Conservation (phyloP, 1,284 basidiomycete genomes). For the Irpex sp. region DNA sequence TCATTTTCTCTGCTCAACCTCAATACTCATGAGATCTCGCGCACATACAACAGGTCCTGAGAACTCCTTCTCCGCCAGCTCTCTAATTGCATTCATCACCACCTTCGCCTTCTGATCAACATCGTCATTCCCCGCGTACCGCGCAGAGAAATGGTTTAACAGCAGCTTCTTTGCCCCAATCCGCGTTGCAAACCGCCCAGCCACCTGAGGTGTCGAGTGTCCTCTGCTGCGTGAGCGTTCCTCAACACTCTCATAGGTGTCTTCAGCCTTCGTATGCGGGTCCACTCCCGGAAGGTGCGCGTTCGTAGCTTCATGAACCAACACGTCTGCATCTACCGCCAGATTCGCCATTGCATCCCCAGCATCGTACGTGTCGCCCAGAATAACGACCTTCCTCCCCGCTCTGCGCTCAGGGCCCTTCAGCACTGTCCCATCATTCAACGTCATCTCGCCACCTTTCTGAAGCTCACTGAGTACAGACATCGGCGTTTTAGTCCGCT, state of each 20-base stretch:
- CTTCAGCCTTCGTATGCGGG: constrained; percentile 48
- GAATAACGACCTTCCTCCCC: constrained; percentile 74
- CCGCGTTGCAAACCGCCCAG: constrained; percentile 74
- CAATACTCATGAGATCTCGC: constrained; percentile 67
- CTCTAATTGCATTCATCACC: constrained; percentile 60
- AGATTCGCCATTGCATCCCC: constrained; percentile 51
- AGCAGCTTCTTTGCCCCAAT: constrained; percentile 67
- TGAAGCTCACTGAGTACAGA: constrained; percentile 69
- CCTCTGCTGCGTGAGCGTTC: constrained; percentile 74
- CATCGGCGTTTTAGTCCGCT: constrained; percentile 71
- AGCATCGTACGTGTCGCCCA: constrained; percentile 83
- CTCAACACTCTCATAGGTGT: constrained; percentile 63
- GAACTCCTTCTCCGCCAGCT: constrained; percentile 51
- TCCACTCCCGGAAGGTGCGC: constrained; percentile 77
- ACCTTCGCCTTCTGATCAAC: constrained; percentile 40
- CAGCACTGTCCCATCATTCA: constrained; percentile 78
- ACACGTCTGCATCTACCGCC: constrained; percentile 59
- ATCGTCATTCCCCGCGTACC: constrained; percentile 38
- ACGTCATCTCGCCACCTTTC: constrained; percentile 62
- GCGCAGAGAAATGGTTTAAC: constrained; percentile 84
- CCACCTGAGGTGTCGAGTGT: constrained; percentile 92
- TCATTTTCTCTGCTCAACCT: constrained; percentile 38
- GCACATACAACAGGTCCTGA: constrained; percentile 57
- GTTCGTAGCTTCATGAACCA: constrained; percentile 90
- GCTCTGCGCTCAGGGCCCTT: constrained; percentile 64